Base-by-base conservation (phyloP, 202 grass and related monocot species). In the Zizania palustris region DNA sequence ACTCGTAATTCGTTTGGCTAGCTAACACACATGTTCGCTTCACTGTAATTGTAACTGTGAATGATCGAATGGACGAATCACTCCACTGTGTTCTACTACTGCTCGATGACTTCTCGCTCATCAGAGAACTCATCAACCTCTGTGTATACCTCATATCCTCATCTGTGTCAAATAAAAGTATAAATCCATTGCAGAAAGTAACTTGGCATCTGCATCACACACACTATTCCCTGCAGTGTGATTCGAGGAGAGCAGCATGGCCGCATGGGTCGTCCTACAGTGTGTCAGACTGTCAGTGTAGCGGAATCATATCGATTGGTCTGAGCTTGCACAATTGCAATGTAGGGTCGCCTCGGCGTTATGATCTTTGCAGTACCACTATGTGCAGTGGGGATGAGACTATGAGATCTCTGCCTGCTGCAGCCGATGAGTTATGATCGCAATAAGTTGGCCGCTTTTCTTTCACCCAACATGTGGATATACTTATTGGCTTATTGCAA, bases 31-130 rank as follows among this genome's bases (percentile, higher is more conserved):
- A 65, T 64, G 15, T 83, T 80, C 71, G 45, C 67, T 69, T 76
- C 79, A 80, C 84, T 76, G 71, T 80, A 40, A 84, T 80, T 55
- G 51, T 55, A 20, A 71, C 71, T 44, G 81, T 84, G 86, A 88
- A 84, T 39, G 79, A 82, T 77, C 63, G 11, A 68, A 55, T 45
- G 16, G 45, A 39, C 4, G 18, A 70, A 45, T 37, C 85, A 60
- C 50, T 13, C 67, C 53, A n/a, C 9, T 57, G 11, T 74, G 36
- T 38, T 44, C 16, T 2, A 65, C 14, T 2, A 65, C 14, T 6
- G 3, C 48, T 33, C 48, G 0, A 22, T 28, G 75, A 49, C 60
- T 28, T 80, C 69, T 61, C 37, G 3, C 19, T 67, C 16, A 51
- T 8, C 55, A 73, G 13, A 43, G 55, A 63, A 21, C 46, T 54